Conservation (phyloP, 2,329 filamentous ascomycete species). For the Scopulariopsis brevicaulis region DNA sequence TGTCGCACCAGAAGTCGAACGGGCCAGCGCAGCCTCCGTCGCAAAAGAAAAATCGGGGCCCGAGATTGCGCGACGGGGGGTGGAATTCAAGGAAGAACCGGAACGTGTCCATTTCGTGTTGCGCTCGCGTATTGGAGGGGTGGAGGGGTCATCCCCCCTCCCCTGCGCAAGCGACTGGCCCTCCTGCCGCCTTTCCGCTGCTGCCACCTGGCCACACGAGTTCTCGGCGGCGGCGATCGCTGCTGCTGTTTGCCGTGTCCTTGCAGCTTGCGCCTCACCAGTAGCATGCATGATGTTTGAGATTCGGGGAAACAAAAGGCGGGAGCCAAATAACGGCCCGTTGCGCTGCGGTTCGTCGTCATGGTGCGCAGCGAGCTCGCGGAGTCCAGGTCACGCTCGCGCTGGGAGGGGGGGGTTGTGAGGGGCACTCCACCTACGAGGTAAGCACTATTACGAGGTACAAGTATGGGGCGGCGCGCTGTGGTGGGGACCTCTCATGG, state of each 20-base stretch:
- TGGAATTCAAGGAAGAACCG: not conserved
- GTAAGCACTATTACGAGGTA: not conserved
- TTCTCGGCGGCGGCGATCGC: not conserved
- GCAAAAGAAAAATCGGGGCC: not conserved
- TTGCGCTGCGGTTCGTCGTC: not conserved
- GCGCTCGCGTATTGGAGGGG: not conserved
- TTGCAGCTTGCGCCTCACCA: not conserved
- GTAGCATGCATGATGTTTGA: not conserved
- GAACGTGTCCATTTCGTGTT: conserved; percentile 3
- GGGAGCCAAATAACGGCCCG: not conserved
- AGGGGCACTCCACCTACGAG: not conserved
- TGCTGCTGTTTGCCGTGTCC: not conserved
- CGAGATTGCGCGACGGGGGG: not conserved
- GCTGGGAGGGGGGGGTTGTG: too few species aligned
- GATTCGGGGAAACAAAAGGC: not conserved
- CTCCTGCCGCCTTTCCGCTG: not conserved
- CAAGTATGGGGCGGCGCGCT: not conserved
- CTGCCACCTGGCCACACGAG: not conserved
- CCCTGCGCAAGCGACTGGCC: not conserved
- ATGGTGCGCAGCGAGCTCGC: not conserved
- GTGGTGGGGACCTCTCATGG: not conserved
- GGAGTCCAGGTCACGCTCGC: not conserved
- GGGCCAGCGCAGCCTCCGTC: not conserved
- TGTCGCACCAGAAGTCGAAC: not conserved
- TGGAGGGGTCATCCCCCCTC: not conserved